Evolutionary conservation across 169 alveolate genomes (phyloP), one percentile per base, ranked within the genome.

Genomic region (Perkinsus chesapeaki): DNA sequence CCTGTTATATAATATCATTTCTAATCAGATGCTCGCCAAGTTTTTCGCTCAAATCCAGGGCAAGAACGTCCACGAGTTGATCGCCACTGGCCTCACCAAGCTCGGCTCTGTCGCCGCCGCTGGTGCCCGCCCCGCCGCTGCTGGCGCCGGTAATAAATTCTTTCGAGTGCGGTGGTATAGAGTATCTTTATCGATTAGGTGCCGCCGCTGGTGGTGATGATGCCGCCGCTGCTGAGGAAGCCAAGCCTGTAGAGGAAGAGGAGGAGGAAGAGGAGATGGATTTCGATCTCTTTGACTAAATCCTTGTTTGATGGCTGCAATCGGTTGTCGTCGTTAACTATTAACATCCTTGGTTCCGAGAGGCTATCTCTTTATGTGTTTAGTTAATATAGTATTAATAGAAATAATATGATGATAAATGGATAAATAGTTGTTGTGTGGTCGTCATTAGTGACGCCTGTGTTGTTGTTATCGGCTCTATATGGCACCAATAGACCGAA

Each of bases 181-280:
- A 7, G 12, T 60, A 7, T 20, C 27, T 7, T 34, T 23, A 34
- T 60, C 31, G 23, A 20, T 60, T 60, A 60, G 82, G 82, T 60
- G 82, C 82, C 23, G 82, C 31, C 82, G 82, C 82, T 37, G 94
- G 93, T 91, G 92, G 60, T 60, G 92, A 48, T 34, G 94, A 38
- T 9, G 94, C 82, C 20, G 43, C 95, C 39, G 94, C 95, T 34
- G 92, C 39, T 0, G 95, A 94, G 39, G 73, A 60, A 0, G 73
- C 37, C 39, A 60, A 91, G 90, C 91, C 92, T 60, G 95, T 92
- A 39, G 95, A 94, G 72, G 95, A 94, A 92, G 95, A 94, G 39
- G 95, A 93, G 43, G 95, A 93, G 93, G 95, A 94, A 39, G 95
- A 92, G 90, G 95, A 94, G 92, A 39, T 94, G 91, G 95, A 94